Evolutionary conservation across 768 basidiomycete species (phyloP).

Genomic region (Rickenella mellea): DNA sequence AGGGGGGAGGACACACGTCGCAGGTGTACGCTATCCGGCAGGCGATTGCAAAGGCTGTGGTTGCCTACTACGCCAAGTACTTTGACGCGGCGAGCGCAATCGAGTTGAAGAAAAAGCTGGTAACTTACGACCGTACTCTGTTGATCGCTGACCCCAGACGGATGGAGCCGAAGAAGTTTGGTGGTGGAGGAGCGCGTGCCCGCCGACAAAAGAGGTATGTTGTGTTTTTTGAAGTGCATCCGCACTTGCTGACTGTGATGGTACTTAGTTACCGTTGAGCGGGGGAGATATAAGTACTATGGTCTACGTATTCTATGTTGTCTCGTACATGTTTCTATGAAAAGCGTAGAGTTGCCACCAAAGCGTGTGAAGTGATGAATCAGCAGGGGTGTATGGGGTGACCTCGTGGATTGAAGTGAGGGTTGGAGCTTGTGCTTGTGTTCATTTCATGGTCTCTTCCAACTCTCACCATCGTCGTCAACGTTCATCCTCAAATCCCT

Average conservation of each 20-base stretch:
- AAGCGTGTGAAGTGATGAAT: too few relatives aligned
- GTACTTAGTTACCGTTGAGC: constrained; percentile 67
- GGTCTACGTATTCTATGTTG: too few relatives aligned
- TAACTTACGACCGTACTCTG: constrained; percentile 87
- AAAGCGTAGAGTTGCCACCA: too few relatives aligned
- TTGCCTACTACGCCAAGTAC: constrained; percentile 99
- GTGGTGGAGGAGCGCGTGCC: constrained; percentile 95
- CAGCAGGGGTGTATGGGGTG: too few relatives aligned
- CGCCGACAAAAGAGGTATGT: constrained; percentile 93
- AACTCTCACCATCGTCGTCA: constrained; percentile 23
- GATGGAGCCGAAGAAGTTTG: constrained; percentile 99
- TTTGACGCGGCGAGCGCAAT: constrained; percentile 94
- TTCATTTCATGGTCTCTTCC: constrained; percentile 13
- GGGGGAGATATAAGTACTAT: too few relatives aligned
- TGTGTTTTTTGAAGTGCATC: not conserved
- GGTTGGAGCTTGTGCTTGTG: too few relatives aligned
- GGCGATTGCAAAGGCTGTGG: constrained; percentile 94
- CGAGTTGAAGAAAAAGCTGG: constrained; percentile 96
- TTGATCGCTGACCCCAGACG: constrained; percentile 92
- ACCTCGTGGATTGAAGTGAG: too few relatives aligned
- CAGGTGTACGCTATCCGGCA: constrained; percentile 99
- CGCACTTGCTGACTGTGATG: not conserved
- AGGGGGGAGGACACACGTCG: constrained; percentile 98
- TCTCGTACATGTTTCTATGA: too few relatives aligned
- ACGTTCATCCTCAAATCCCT: constrained; percentile 45